A percentile compares a stretch with the other conserved stretches of the same genome.
These are phyloP conservation scores for Nakazawaea populi DNA, from an alignment of 805 yeast species.

Conservation along the genomic window DNA sequence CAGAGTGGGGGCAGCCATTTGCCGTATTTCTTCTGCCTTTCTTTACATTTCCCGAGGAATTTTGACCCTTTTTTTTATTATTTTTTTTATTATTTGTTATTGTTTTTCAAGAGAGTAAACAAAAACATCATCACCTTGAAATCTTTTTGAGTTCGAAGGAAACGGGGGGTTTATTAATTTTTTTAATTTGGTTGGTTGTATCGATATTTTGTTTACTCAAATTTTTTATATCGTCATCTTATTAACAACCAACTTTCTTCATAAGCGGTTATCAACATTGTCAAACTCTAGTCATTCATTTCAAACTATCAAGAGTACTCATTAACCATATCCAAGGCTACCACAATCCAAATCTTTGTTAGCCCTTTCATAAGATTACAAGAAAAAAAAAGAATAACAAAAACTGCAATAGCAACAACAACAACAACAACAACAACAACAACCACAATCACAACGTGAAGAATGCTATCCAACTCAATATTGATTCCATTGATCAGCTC, in stretches of 20 bases:
- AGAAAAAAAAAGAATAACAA: too few species aligned
- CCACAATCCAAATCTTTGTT: too few species aligned
- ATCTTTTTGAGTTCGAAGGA: too few species aligned
- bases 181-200: too few species aligned
- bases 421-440: not conserved
- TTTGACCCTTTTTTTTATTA: too few species aligned
- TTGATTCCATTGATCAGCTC: slow-evolving; percentile 12
- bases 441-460: not conserved
- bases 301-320: not conserved
- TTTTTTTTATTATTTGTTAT: too few species aligned
- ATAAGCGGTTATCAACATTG: not conserved
- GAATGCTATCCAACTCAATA: slow-evolving; percentile 22
- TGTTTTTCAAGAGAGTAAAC: not conserved
- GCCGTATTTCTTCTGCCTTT: not conserved
- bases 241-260: not conserved
- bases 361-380: too few species aligned
- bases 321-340: not conserved
- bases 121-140: not conserved
- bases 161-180: too few species aligned
- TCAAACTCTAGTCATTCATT: slow-evolving; percentile 11
- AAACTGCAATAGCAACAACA: too few species aligned
- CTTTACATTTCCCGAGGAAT: not conserved
- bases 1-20: too few species aligned
- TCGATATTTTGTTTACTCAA: too few species aligned
- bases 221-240: too few species aligned